Evolutionary conservation across 1,284 basidiomycete species (phyloP).

Genomic region (Boletus semigastroideus): DNA sequence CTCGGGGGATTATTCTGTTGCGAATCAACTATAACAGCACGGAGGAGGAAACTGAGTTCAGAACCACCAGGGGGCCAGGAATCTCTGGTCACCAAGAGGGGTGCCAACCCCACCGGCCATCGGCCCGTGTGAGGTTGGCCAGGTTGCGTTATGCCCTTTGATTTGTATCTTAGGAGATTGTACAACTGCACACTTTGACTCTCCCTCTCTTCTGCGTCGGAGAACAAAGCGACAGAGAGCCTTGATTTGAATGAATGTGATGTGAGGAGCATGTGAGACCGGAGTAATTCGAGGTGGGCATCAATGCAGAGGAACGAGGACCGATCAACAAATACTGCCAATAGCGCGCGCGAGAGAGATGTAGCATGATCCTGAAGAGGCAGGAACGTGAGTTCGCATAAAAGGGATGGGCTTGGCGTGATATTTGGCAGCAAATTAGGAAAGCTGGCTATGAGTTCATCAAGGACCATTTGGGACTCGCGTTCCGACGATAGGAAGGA

Average conservation of each 20-base stretch:
- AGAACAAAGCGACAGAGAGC: conserved; percentile 66
- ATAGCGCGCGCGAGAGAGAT: conserved; percentile 58
- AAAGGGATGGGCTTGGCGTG: conserved; percentile 59
- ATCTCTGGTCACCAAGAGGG: conserved; percentile 64
- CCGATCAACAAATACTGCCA: conserved; percentile 57
- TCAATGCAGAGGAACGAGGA: conserved; percentile 55
- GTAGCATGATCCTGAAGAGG: conserved; percentile 58
- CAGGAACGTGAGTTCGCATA: conserved; percentile 57
- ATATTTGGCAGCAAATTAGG: conserved; percentile 58
- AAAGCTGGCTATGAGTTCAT: conserved; percentile 53
- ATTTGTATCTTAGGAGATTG: conserved; percentile 38
- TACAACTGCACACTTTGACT: conserved; percentile 35
- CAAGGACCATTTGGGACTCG: conserved; percentile 35
- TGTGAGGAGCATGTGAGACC: conserved; percentile 68
- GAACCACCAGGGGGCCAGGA: conserved; percentile 85
- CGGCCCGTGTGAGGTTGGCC: conserved; percentile 22
- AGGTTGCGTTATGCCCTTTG: conserved; percentile 11
- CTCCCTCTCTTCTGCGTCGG: conserved; percentile 55
- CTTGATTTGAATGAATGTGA: conserved; percentile 64
- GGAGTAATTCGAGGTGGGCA: conserved; percentile 63
- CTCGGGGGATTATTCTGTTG: conserved; percentile 39
- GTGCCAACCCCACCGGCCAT: conserved; percentile 75
- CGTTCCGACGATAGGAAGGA: conserved; percentile 32
- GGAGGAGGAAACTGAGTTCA: conserved; percentile 76
- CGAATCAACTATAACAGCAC: conserved; percentile 78